Base-by-base conservation (phyloP, 257 asterid genomes). In the Misopates orontium region DNA sequence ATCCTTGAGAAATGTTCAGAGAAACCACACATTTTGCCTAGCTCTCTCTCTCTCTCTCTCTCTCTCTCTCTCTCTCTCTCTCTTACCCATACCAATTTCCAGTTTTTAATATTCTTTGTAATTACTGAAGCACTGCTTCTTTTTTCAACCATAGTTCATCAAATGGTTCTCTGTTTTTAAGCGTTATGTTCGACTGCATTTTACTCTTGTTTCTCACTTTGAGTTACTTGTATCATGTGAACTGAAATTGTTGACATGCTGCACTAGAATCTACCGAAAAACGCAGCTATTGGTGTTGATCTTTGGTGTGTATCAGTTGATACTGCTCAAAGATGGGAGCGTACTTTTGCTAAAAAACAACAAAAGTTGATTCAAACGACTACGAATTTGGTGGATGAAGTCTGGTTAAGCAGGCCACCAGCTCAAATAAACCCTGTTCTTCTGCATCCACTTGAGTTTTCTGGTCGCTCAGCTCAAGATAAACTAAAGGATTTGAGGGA, bases 271-370 rank as follows among this genome's bases (percentile, higher is more conserved):
- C 85, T 93, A 61, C 95, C 89, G 8, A 71, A 76, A 67, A 85
- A 66, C 51, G 92, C 97, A 32, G 73, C 90, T 59, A 64, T 94
- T 75, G 99, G 97, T 64, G 89, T 88, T 73, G 99, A 94, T 75
- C 85, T 91, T 9, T 90, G 99, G 99, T 90, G 97, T 79, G 72
- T 90, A 71, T 94, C 99, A 21, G 95, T 94, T 42, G 90, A 88
- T 67, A 88, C 97, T 60, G 96, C 96, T 44, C 88, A 84, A 61
- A 88, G 76, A 69, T 94, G 97, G 97, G 95, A 87, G 77, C 70
- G 78, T 67, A 79, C 83, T 71, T 88, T 90, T 72, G 72, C 85
- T 69, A 88, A 75, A 73, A 88, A 90, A 76, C 84, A 82, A 40
- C 99, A 94, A 58, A 83, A 86, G 78, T 75, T 94, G 77, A 80